Percentiles rank a stretch among this genome's conserved stretches.
Evolutionary conservation across 75 land plant genomes (phyloP).

Genomic region (Isoetes taiwanensis): DNA sequence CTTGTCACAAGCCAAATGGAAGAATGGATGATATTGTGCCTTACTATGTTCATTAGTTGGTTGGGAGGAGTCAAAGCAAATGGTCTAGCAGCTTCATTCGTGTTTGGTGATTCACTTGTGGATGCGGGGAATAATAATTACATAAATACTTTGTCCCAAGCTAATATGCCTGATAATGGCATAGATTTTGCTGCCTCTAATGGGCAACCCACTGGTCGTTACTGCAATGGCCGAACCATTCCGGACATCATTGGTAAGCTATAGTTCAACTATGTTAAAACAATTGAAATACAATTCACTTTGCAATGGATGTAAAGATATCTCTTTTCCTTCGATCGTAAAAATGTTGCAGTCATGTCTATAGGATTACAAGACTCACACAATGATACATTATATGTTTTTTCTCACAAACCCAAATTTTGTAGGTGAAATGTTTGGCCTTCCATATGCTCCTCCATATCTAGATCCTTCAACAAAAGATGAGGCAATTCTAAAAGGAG

Average conservation of each 20-base stretch:
- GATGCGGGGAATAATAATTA: conserved; percentile 87
- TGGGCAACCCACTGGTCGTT: conserved; percentile 66
- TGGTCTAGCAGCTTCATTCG: conserved; percentile 18
- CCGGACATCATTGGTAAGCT: conserved; percentile 56
- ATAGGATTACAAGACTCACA: no score
- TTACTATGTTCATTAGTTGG: no score
- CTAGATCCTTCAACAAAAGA: conserved; percentile 52
- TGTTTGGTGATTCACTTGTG: conserved; percentile 80
- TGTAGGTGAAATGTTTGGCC: conserved; percentile 44
- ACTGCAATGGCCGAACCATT: conserved; percentile 55
- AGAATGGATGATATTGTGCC: no score
- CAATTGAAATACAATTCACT: no score
- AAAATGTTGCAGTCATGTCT: no score
- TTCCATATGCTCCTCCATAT: conserved; percentile 53
- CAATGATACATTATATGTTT: no score
- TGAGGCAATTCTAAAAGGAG: conserved; percentile 38
- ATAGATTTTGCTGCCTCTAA: conserved; percentile 48
- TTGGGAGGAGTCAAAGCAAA: no score
- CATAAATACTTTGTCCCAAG: conserved; percentile 41
- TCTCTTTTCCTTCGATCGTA: no score
- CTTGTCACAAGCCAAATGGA: no score
- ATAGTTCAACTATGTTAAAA: no score
- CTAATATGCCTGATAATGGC: conserved; percentile 51
- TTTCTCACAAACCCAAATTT: no score
- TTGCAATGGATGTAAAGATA: no score